Conservation (phyloP, 1,139 yeast species). For the Debaryomyces coudertii region DNA sequence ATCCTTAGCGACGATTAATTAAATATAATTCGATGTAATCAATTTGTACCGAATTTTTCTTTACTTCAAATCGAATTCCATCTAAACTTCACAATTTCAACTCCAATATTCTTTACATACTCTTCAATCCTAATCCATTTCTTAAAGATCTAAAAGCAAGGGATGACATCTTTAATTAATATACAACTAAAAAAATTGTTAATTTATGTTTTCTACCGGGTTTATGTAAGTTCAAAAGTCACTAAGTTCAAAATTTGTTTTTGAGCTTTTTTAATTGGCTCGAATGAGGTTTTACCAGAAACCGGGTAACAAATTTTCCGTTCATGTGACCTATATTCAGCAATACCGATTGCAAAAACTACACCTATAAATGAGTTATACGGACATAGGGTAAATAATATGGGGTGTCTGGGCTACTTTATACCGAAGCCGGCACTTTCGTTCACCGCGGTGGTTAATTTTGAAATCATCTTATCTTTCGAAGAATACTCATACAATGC, state of each 20-base stretch:
- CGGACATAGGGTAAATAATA: background rate
- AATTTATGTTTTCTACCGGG: constrained; percentile 1
- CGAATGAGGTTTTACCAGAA: background rate
- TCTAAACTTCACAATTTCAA: background rate
- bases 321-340: background rate
- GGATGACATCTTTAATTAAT: constrained; percentile 33
- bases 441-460: constrained; percentile 65
- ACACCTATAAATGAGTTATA: background rate
- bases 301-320: constrained; percentile 14
- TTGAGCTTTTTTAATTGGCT: constrained; percentile 17
- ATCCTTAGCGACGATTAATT: background rate
- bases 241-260: constrained; percentile 13
- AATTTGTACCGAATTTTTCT: constrained; percentile 1
- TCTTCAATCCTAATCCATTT: constrained; percentile 49
- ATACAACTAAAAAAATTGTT: constrained; percentile 7
- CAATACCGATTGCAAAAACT: background rate
- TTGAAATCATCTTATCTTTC: constrained; percentile 53
- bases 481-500: constrained; percentile 69
- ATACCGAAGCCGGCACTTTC: constrained; percentile 90
- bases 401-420: constrained; percentile 34
- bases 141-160: constrained; percentile 59
- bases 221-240: constrained; percentile 8
- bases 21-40: background rate
- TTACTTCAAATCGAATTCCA: background rate
- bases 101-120: constrained; percentile 27